These are phyloP conservation scores for Mucor racemosus DNA, from an alignment of 371 early-diverging fungal species.

Conservation along the genomic window DNA sequence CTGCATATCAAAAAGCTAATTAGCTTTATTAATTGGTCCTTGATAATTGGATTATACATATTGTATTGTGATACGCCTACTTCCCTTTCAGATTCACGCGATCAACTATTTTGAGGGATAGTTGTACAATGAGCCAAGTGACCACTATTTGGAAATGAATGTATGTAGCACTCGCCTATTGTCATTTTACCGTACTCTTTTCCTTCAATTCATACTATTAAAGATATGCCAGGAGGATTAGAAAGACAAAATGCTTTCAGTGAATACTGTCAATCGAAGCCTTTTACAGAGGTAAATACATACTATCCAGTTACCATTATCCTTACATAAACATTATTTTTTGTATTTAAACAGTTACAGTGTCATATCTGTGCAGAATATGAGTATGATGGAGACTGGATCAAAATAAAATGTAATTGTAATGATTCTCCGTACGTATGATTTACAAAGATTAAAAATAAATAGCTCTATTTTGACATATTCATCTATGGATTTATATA, in stretches of 20 bases:
- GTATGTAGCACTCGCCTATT: neutral
- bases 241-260: constrained; percentile 21
- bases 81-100: neutral
- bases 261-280: neutral
- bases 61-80: neutral
- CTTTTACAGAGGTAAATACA: constrained; percentile 10
- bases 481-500: neutral
- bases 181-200: neutral
- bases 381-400: constrained; percentile 10
- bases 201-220: neutral
- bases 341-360: neutral
- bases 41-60: no score
- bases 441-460: neutral
- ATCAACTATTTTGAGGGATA: neutral
- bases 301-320: neutral
- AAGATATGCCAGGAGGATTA: constrained; percentile 2
- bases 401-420: constrained; percentile 5
- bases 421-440: neutral
- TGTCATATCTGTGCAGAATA: constrained; percentile 7
- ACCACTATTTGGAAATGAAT: neutral
- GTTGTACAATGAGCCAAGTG: neutral
- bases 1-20: no score
- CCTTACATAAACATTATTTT: neutral
- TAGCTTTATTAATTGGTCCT: no score
- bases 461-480: neutral